Evolutionary conservation across 495 filamentous ascomycete species (phyloP).

Genomic region (Terfezia boudieri): DNA sequence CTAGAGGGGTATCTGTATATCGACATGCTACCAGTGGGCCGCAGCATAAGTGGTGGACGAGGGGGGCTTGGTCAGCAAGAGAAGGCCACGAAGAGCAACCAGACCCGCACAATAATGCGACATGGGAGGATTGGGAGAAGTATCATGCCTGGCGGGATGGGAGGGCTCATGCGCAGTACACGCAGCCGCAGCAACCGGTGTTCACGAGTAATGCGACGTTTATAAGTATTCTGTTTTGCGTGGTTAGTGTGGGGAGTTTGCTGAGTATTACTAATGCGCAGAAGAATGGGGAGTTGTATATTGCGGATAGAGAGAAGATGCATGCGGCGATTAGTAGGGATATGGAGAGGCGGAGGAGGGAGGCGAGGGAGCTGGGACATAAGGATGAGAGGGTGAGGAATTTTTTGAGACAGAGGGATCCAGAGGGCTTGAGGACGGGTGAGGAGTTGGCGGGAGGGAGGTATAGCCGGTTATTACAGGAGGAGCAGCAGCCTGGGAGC

Average conservation of each 20-base stretch:
- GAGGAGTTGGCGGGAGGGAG: constrained; percentile 1
- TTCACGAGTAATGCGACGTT: constrained; percentile 60
- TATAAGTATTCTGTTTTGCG: constrained; percentile 37
- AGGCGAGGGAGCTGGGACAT: constrained; percentile 5
- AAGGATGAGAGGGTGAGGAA: constrained; percentile 15
- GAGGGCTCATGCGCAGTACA: neutral
- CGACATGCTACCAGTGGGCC: neutral
- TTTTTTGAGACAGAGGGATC: constrained; percentile 15
- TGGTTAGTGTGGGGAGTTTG: constrained; percentile 36
- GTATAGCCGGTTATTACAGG: neutral
- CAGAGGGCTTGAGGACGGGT: constrained; percentile 5
- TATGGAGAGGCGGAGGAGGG: constrained; percentile 7
- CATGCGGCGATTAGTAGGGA: constrained; percentile 8
- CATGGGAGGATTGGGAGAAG: constrained; percentile 96
- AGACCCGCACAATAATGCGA: constrained; percentile 59
- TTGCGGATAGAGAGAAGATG: constrained; percentile 8
- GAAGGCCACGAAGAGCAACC: constrained; percentile 29
- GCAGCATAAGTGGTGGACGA: constrained; percentile 13
- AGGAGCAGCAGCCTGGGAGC: neutral
- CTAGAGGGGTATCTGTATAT: constrained; percentile 1
- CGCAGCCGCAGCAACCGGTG: constrained; percentile 30
- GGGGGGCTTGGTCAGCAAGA: constrained; percentile 13
- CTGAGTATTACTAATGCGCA: constrained; percentile 14
- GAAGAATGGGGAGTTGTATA: constrained; percentile 4
- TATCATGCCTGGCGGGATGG: constrained; percentile 42